Percentiles rank a stretch among this genome's conserved stretches.
These are phyloP conservation scores for Microstegium vimineum DNA, from an alignment of 176 grass and related monocot genomes.

Conservation along the genomic window DNA sequence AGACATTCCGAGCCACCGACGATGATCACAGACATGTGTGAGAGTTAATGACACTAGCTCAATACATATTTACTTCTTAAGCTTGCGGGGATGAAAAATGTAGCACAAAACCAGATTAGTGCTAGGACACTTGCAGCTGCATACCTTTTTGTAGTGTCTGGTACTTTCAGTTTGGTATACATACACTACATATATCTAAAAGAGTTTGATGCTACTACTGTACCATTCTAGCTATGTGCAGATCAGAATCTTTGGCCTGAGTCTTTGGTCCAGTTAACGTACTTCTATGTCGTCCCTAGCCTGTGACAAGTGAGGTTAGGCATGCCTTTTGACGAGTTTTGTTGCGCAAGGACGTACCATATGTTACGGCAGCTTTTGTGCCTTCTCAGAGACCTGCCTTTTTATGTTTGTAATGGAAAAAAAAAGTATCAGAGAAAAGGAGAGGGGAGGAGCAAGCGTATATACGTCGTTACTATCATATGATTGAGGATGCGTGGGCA, in stretches of 20 bases:
- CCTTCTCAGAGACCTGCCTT: slow-evolving; percentile 8
- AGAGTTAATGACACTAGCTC: background rate
- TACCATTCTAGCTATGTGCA: background rate
- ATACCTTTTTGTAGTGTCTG: background rate
- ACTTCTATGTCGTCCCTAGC: background rate
- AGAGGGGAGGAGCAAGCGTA: background rate
- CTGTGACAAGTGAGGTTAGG: background rate
- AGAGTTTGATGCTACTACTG: background rate
- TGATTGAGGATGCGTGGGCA: slow-evolving; percentile 11
- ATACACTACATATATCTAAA: background rate
- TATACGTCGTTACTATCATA: slow-evolving; percentile 9
- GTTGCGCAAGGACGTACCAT: background rate
- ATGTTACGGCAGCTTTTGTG: slow-evolving; percentile 17
- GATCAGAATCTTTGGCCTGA: background rate
- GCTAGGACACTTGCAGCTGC: background rate
- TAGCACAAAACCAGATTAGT: slow-evolving; percentile 9
- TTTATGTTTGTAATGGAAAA: background rate
- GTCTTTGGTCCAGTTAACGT: background rate
- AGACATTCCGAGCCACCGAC: background rate
- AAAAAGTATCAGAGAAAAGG: background rate
- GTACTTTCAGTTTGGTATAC: background rate
- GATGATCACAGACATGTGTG: background rate
- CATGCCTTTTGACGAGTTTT: slow-evolving; percentile 2
- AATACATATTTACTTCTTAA: background rate
- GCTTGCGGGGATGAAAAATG: background rate